Conservation (phyloP, 345 rosid genomes). For the Viola odorata region DNA sequence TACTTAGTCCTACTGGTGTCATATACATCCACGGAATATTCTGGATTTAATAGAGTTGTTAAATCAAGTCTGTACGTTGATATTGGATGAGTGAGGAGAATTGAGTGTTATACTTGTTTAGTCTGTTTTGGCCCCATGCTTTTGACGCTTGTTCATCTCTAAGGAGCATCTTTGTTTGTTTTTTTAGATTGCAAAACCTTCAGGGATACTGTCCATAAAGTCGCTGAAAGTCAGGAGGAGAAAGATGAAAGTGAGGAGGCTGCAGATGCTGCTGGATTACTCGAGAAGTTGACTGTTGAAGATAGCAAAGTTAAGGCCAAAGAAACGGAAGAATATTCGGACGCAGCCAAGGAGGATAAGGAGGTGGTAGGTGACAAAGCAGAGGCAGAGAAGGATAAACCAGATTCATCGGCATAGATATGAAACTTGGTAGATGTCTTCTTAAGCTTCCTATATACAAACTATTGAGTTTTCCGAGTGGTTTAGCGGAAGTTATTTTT, state of each 20-base stretch:
- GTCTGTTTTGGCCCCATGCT: too few species aligned
- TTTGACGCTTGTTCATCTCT: neutral
- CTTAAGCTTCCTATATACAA: neutral
- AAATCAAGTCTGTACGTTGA: too few species aligned
- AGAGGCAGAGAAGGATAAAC: conserved; percentile 40
- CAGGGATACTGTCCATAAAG: conserved; percentile 69
- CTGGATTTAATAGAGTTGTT: too few species aligned
- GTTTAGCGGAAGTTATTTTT: neutral
- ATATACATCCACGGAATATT: too few species aligned
- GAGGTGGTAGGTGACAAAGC: conserved; percentile 22
- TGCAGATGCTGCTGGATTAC: conserved; percentile 54
- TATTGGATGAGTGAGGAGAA: too few species aligned
- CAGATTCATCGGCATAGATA: conserved; percentile 30
- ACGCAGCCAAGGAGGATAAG: conserved; percentile 22
- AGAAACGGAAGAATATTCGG: conserved; percentile 28
- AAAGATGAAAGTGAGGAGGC: conserved; percentile 67
- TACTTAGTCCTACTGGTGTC: too few species aligned
- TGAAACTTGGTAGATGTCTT: neutral
- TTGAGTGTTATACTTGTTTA: too few species aligned
- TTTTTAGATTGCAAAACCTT: conserved; percentile 76
- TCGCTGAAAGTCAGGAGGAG: conserved; percentile 52
- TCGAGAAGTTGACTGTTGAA: conserved; percentile 65
- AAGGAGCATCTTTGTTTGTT: neutral
- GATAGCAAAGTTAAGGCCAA: conserved; percentile 33
- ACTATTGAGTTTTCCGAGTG: neutral